These are phyloP conservation scores for Carex scoparia DNA, from an alignment of 176 grass and related monocot genomes.

Conservation along the genomic window DNA sequence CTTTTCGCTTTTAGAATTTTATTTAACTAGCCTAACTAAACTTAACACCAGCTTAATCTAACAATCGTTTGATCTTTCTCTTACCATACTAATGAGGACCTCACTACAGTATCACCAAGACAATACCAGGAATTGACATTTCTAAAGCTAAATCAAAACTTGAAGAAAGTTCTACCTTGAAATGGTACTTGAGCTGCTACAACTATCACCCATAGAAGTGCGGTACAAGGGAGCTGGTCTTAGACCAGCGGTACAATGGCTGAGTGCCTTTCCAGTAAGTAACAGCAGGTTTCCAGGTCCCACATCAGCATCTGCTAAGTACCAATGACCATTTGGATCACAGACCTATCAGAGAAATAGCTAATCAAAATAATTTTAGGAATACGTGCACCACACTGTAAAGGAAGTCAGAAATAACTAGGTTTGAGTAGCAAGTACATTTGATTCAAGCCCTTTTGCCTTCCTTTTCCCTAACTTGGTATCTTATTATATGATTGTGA, in stretches of 20 bases:
- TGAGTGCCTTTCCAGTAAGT: conserved; percentile 63
- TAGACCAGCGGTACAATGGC: conserved; percentile 67
- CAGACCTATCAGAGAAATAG: conserved; percentile 54
- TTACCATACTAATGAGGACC: neutral
- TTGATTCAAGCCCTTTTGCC: neutral
- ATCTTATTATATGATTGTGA: neutral
- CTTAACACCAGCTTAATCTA: neutral
- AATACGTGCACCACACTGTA: neutral
- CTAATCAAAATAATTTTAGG: conserved; percentile 27
- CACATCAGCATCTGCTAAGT: conserved; percentile 45
- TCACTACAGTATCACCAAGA: neutral
- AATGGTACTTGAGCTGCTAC: conserved; percentile 5
- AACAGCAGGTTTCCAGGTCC: conserved; percentile 46
- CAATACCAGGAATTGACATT: neutral
- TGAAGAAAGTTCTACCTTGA: neutral
- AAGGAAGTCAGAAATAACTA: neutral
- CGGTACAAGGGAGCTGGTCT: conserved; percentile 46
- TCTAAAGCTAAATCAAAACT: neutral
- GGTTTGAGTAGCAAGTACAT: neutral
- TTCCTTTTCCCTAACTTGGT: neutral
- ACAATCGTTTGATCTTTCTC: neutral
- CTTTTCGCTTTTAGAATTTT: neutral
- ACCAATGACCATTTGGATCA: conserved; percentile 76
- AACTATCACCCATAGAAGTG: conserved; percentile 32
- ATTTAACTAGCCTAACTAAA: neutral